These are phyloP conservation scores for Blastosporella zonata DNA, from an alignment of 1,284 basidiomycete species.

Conservation along the genomic window DNA sequence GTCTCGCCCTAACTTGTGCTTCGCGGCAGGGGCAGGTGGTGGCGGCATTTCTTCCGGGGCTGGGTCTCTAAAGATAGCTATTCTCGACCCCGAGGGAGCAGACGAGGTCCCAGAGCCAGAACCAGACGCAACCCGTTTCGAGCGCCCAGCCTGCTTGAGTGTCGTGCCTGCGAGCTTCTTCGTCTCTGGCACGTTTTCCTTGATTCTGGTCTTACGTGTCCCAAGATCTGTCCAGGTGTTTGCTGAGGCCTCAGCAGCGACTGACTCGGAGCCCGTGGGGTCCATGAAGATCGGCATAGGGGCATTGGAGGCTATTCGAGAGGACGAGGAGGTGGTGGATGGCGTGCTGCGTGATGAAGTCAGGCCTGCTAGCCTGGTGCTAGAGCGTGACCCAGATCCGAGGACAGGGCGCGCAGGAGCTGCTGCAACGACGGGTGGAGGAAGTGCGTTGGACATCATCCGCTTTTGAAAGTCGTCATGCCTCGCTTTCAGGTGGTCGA, in stretches of 20 bases:
- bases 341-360: slow-evolving; percentile 21
- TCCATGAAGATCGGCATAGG: slow-evolving; percentile 71
- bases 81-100: slow-evolving; percentile 33
- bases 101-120: slow-evolving; percentile 30
- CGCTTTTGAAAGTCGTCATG: slow-evolving; percentile 83
- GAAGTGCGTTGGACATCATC: slow-evolving; percentile 53
- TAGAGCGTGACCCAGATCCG: slow-evolving; percentile 23
- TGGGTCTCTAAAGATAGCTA: slow-evolving; percentile 56
- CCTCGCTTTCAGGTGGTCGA: slow-evolving; percentile 72
- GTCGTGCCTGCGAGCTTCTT: slow-evolving; percentile 65
- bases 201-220: slow-evolving; percentile 68
- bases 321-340: slow-evolving; percentile 21
- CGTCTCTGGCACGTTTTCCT: slow-evolving; percentile 69
- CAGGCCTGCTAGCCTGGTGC: slow-evolving; percentile 21
- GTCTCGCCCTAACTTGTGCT: slow-evolving; percentile 26
- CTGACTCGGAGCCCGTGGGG: slow-evolving; percentile 48
- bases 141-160: slow-evolving; percentile 54
- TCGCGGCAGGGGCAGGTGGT: slow-evolving; percentile 27
- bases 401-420: slow-evolving; percentile 26
- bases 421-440: slow-evolving; percentile 29
- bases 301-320: slow-evolving; percentile 45
- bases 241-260: slow-evolving; percentile 36
- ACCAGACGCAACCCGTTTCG: slow-evolving; percentile 47
- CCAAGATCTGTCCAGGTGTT: slow-evolving; percentile 68
- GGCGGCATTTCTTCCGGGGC: slow-evolving; percentile 37